Conservation (phyloP, 139 green algal genomes). For the Asterochloris sp. region DNA sequence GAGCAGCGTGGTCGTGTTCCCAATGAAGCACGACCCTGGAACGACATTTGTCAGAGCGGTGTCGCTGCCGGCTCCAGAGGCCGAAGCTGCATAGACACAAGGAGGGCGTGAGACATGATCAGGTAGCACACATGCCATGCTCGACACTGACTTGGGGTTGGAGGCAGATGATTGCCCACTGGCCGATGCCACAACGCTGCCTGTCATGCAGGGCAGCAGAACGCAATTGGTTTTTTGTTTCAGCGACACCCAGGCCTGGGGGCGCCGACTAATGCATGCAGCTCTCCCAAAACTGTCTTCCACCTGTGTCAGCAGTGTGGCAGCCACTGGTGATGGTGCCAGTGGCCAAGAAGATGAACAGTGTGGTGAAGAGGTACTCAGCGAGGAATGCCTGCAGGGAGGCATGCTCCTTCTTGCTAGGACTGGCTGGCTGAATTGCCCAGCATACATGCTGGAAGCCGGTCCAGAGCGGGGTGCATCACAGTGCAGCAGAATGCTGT, state of each 20-base stretch:
- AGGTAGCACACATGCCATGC: background rate
- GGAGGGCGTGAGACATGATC: background rate
- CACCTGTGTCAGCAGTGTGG: background rate
- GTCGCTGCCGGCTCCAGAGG: background rate
- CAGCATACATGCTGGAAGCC: too few relatives aligned
- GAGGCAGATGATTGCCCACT: too few relatives aligned
- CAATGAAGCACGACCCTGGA: background rate
- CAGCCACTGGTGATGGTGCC: slow-evolving; percentile 3
- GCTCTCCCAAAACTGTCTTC: background rate
- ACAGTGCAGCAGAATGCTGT: too few relatives aligned
- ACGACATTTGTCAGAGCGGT: slow-evolving; percentile 4
- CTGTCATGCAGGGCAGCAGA: background rate
- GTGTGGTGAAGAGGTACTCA: background rate
- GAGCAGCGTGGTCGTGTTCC: background rate
- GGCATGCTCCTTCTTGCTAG: too few relatives aligned
- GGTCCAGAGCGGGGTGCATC: too few relatives aligned
- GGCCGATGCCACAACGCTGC: too few relatives aligned
- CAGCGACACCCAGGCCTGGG: too few relatives aligned
- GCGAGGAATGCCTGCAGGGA: background rate
- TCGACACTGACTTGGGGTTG: too few relatives aligned
- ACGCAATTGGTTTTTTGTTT: too few relatives aligned
- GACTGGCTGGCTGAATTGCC: too few relatives aligned
- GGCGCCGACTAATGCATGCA: background rate
- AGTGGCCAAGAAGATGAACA: slow-evolving; percentile 18
- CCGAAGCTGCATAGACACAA: background rate